Base-by-base conservation (phyloP, 2,329 filamentous ascomycete genomes). In the Tolypocladium ophioglossoides region DNA sequence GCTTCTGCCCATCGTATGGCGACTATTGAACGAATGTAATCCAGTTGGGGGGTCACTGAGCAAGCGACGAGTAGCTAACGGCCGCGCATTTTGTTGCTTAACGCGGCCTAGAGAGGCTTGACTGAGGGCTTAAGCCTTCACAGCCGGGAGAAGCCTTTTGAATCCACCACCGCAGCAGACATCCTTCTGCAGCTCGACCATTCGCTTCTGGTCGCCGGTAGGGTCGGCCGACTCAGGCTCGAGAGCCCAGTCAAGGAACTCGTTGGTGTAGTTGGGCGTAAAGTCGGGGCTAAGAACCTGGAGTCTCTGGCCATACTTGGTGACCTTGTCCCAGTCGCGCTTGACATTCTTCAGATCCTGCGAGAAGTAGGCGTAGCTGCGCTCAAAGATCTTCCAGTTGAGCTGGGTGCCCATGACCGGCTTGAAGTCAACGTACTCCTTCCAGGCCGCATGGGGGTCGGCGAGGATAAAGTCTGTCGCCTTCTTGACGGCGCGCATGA, bases 351-450 rank as follows among this genome's bases (percentile, higher is more conserved):
- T 85, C 59, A 90, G 65, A 60, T 90, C 86, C 59, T 78, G 78
- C 55, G 82, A 87, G 68, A 90, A 87, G 75, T 89, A 90, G 22
- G 86, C 86, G 63, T 82, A 91, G 62, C 83, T 87, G 56, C 86
- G 83, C 77, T 90, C 86, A 63, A 87, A 90, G 69, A 91, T 89
- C 77, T 89, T 89, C 62, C 81, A 79, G 74, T 90, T 89, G 54
- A 89, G 79, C 1, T 73, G 64, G 0, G 82, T 82, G 46, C 75
- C 80, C 83, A 90, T 86, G 60, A 76, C 76, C 3, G 86, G 83
- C 72, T 90, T 91, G 72, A 86, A 80, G 63, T 83, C 83, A 59
- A 86, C 76, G 65, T 88, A 89, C 63, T 86, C 83, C 14, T 74
- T 74, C 75, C 84, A 90, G 0, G 86, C 84, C 50, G 72, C 64